Conservation (phyloP, 2,329 filamentous ascomycete species). For the Sporothrix brunneoviolacea region DNA sequence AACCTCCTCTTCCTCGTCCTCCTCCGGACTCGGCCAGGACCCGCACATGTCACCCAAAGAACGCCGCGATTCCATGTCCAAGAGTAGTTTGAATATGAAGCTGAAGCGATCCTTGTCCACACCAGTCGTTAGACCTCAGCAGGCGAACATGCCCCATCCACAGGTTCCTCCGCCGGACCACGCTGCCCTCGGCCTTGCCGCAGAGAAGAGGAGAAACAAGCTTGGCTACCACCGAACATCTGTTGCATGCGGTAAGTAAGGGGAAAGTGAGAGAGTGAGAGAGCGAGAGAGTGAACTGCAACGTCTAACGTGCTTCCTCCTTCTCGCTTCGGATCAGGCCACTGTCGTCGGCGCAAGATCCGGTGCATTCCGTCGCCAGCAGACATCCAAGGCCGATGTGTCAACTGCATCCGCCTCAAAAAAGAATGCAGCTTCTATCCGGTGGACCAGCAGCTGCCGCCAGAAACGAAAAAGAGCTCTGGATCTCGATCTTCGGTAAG, state of each 20-base stretch:
- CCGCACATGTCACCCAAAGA: constrained; percentile 29
- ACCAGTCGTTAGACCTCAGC: constrained; percentile 36
- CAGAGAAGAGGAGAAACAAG: constrained; percentile 69
- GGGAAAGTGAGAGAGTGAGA: background rate
- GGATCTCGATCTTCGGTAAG: constrained; percentile 33
- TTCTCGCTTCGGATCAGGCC: constrained; percentile 46
- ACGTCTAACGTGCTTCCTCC: too few species aligned
- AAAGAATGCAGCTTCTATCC: constrained; percentile 92
- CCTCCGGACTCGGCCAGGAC: constrained; percentile 23
- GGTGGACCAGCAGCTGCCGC: constrained; percentile 67
- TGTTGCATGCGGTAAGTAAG: constrained; percentile 82
- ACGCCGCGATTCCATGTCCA: constrained; percentile 32
- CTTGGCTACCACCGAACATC: constrained; percentile 92
- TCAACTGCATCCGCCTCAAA: constrained; percentile 88
- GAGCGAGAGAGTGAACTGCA: background rate
- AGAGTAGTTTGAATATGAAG: constrained; percentile 32
- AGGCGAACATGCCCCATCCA: constrained; percentile 21
- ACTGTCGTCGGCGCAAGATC: constrained; percentile 90
- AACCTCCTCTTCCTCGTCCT: constrained; percentile 23
- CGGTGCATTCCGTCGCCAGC: constrained; percentile 73
- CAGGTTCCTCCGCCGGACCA: constrained; percentile 24
- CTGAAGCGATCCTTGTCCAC: constrained; percentile 45
- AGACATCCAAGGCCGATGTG: constrained; percentile 70
- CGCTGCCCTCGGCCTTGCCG: constrained; percentile 29
- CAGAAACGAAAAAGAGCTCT: constrained; percentile 38